Base-by-base conservation (phyloP, 169 alveolate species). In the Plasmodium cynomolgi region DNA sequence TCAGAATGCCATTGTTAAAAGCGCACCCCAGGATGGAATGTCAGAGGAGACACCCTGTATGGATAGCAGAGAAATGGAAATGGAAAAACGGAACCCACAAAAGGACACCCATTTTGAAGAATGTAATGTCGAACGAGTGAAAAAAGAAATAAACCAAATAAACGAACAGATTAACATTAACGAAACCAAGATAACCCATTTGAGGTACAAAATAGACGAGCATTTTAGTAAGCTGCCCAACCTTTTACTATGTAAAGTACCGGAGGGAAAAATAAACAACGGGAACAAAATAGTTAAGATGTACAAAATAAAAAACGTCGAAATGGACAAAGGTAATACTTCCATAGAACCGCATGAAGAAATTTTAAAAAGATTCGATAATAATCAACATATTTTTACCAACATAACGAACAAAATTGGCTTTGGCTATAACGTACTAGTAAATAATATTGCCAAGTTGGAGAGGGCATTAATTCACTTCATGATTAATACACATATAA, bases 391-490 rank as follows among this genome's bases (percentile, higher is more conserved):
- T 71, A 81, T 91, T 17, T 88, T 88, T 81, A 13, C 84, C 34
- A 82, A 91, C 75, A 91, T 91, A 91, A 68, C 95, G 15, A 91
- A 91, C 83, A 91, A 91, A 81, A 91, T 91, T 41, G 95, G 95
- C 29, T 91, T 81, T 71, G 95, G 95, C 3, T 91, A 91, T 73
- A 91, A 91, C 74, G 56, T 91, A 23, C 37, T 91, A n/a, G 84
- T 91, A 81, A 91, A 91, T 81, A 74, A 91, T 81, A 73, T 91
- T 71, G 95, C 95, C 20, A 91, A 91, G 20, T 82, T 96, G 58
- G 96, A 95, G 68, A 91, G 97, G 37, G 97, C 98, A 29, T 73
- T 96, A 80, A 81, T 91, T 47, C 79, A 96, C 71, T 96, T 83
- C 82, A 91, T 96, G 95, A 95, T 96, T 17, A 95, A 92, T 83